Evolutionary conservation across 2,329 filamentous ascomycete species (phyloP), one percentile per base, ranked within the genome.

Genomic region (Chalaropsis ovoidea): DNA sequence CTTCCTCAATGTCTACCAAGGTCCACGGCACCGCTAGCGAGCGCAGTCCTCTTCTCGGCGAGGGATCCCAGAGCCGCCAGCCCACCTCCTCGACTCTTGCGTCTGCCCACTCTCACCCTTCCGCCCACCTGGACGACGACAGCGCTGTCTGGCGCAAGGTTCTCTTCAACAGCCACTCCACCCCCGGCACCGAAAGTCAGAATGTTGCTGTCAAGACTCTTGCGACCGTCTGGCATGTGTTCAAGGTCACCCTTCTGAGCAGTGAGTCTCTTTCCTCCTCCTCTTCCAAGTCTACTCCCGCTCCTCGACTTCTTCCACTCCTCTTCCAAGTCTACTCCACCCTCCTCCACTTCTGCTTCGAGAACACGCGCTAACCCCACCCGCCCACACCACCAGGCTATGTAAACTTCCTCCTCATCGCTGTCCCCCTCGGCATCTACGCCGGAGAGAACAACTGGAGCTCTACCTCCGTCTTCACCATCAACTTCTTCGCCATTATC

Each of bases 401-500:
- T 73, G 79, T 85, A 73, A 93, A 92, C 73, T 81, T 86, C 69
- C 79, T 87, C 64, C 85, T 94, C 69, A 78, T 90, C 68, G 85
- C 86, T 71, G 89, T 91, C 8, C 88, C 88, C 10, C 74, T 89
- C 52, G 88, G 88, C 68, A 88, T 92, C 68, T 71, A 85, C 64
- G 84, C 87, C 67, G 88, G 87, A 67, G 75, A 77, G 15, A 71
- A 83, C 67, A 77, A 78, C 60, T 88, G 86, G 85, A 79, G 80
- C 71, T 81, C 88, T 0, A 83, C 85, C 11, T 81, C 82, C 65
- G 82, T 90, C 69, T 92, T 92, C 74, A 78, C 84, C 61, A 81
- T 91, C 73, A 92, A 92, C 77, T 91, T 91, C 77, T 81, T 91
- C 70, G 88, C 88, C 70, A 90, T 91, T 69, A 86, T 91, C 68